Evolutionary conservation across 208 protist species (phyloP).

Genomic region (Angomonas deanei): DNA sequence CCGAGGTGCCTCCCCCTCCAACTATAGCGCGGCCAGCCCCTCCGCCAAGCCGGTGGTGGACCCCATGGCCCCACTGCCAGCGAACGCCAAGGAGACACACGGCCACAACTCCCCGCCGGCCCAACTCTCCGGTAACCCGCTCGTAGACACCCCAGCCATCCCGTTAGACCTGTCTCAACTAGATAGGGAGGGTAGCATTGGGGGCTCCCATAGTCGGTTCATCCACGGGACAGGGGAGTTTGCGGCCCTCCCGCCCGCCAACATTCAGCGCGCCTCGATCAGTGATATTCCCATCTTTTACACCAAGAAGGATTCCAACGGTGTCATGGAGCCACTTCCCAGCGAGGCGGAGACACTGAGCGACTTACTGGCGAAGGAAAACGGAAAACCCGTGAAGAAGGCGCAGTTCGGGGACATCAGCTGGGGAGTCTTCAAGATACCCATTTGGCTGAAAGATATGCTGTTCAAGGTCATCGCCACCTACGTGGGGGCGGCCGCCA

Average conservation of each 20-base stretch:
- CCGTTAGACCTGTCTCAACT: slow-evolving; percentile 25
- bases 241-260: slow-evolving; percentile 40
- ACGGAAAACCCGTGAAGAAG: slow-evolving; percentile 20
- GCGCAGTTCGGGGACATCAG: slow-evolving; percentile 56
- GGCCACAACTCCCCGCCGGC: slow-evolving; percentile 22
- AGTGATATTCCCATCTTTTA: slow-evolving; percentile 78
- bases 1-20: slow-evolving; percentile 36
- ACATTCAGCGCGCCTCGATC: slow-evolving; percentile 50
- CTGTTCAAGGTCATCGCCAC: slow-evolving; percentile 60
- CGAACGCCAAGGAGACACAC: slow-evolving; percentile 12
- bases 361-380: slow-evolving; percentile 36
- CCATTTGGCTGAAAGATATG: slow-evolving; percentile 73
- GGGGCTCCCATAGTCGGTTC: not conserved
- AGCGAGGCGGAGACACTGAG: slow-evolving; percentile 45
- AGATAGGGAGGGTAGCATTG: not conserved
- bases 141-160: slow-evolving; percentile 29
- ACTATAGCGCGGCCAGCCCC: slow-evolving; percentile 15
- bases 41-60: slow-evolving; percentile 55
- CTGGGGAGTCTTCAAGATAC: slow-evolving; percentile 70
- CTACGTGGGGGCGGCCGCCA: slow-evolving; percentile 14
- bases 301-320: slow-evolving; percentile 47
- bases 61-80: slow-evolving; percentile 60
- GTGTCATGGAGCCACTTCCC: slow-evolving; percentile 16
- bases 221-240: slow-evolving; percentile 23
- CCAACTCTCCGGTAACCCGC: slow-evolving; percentile 20